Base-by-base conservation (phyloP, 2,329 filamentous ascomycete genomes). In the Colletotrichum sp. region DNA sequence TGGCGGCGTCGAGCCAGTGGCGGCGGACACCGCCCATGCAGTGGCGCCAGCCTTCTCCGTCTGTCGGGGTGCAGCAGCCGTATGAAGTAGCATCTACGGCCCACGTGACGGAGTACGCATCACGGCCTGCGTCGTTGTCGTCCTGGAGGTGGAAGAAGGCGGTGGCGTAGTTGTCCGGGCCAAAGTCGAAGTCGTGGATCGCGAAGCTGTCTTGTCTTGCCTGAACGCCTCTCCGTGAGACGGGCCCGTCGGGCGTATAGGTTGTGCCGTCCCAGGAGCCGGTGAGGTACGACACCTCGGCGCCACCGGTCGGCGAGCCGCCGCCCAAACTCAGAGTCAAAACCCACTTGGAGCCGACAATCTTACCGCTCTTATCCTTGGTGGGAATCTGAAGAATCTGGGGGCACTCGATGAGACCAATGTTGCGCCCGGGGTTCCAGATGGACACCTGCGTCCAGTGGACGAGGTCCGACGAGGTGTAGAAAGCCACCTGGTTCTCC, bases 401-500 rank as follows among this genome's bases (percentile, higher is more conserved):
- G 83, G 80, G 8, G 57, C 75, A 77, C 59, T 77, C 71, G 26
- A 89, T 84, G 18, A 86, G 81, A 13, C 87, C 86, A 2, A 90
- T 87, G 75, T 90, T 85, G 26, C 59, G 75, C 12, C 68, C 68
- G 14, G 75, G 75, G 39, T 76, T 68, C 75, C 77, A 78, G 48
- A 68, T 28, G 16, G 71, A 74, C 14, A 63, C 43, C 57, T 77
- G 71, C 7, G 86, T 90, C 92, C 92, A 94, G 9, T 87, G 82
- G 61, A 87, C 90, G 8, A 94, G 83, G 79, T 94, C 87, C 0
- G 88, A 84, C 3, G 90, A 92, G 3, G 91, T 92, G 81, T 87
- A 93, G 77, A 94, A 87, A n/a, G 90, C 91, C 60, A 94, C 85
- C 12, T 86, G 83, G 77, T 90, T 92, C 48, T 92, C 91, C 72